Conservation (phyloP, 805 yeast genomes). For the Kodamaea fukazawae region DNA sequence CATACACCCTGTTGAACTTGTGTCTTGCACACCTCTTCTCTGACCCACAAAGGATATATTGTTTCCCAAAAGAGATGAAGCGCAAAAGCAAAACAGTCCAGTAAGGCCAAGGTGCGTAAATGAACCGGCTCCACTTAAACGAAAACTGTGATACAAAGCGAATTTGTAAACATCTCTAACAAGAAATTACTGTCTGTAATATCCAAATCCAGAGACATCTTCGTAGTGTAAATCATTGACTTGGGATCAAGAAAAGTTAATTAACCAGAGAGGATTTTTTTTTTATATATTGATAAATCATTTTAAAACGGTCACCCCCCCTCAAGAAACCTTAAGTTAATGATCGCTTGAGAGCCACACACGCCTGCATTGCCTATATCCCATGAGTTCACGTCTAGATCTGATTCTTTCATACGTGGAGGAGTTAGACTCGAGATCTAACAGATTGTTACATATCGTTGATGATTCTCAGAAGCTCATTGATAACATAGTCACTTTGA, state of each 20-base stretch:
- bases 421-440: constrained; percentile 27
- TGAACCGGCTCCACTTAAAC: background rate
- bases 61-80: constrained; percentile 6
- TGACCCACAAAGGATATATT: constrained; percentile 5
- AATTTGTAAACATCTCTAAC: constrained; percentile 9
- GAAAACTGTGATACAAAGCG: constrained; percentile 5
- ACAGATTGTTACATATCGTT: constrained; percentile 20
- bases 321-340: too few species aligned
- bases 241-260: too few species aligned
- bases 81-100: background rate
- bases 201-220: too few species aligned
- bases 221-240: too few species aligned
- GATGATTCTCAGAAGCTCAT: constrained; percentile 24
- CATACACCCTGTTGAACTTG: too few species aligned
- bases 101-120: too few species aligned
- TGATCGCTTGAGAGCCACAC: too few species aligned
- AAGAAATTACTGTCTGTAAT: constrained; percentile 1
- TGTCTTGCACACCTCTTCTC: too few species aligned
- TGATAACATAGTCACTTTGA: constrained; percentile 18
- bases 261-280: too few species aligned
- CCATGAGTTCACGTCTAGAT: constrained; percentile 23
- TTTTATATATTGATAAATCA: too few species aligned
- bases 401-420: constrained; percentile 31
- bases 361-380: too few species aligned
- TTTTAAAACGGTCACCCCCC: too few species aligned